These are phyloP conservation scores for Xerocomellus dryophilus DNA, from an alignment of 768 basidiomycete genomes.

Conservation along the genomic window DNA sequence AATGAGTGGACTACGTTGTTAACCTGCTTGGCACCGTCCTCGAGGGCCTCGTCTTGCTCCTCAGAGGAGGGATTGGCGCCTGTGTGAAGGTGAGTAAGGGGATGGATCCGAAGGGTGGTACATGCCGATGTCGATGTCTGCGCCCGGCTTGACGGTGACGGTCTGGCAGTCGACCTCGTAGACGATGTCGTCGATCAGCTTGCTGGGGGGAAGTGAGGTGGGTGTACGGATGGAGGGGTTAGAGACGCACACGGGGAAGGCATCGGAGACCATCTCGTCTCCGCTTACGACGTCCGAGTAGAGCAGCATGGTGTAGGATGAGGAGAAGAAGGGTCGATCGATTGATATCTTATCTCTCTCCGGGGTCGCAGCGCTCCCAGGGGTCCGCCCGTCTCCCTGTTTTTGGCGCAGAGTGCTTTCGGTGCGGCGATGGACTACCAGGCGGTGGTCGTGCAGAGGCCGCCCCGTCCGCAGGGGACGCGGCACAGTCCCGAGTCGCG, in stretches of 20 bases:
- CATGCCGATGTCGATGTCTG: slow-evolving; percentile 85
- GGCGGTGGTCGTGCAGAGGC: slow-evolving; percentile 61
- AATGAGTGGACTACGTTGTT: slow-evolving; percentile 93
- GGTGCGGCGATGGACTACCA: slow-evolving; percentile 68
- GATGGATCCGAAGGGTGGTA: not conserved
- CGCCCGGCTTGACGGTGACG: slow-evolving; percentile 69
- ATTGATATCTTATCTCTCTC: slow-evolving; percentile 22
- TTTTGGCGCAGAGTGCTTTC: not conserved
- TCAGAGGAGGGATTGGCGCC: slow-evolving; percentile 94
- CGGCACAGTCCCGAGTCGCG: slow-evolving; percentile 73
- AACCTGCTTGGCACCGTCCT: slow-evolving; percentile 70
- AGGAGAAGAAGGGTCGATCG: not conserved
- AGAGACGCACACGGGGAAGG: slow-evolving; percentile 71
- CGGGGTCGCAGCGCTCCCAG: slow-evolving; percentile 1
- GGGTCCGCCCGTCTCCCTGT: slow-evolving; percentile 4
- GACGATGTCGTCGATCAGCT: slow-evolving; percentile 70
- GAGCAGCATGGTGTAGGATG: slow-evolving; percentile 57
- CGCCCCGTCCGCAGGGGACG: slow-evolving; percentile 52
- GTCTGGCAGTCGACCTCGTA: slow-evolving; percentile 83
- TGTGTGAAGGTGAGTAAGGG: slow-evolving; percentile 29
- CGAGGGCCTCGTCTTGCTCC: slow-evolving; percentile 76
- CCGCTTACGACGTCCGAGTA: slow-evolving; percentile 68
- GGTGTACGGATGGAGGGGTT: not conserved
- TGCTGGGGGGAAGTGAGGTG: slow-evolving; percentile 44
- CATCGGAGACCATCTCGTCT: slow-evolving; percentile 95